Conservation (phyloP, 2,329 filamentous ascomycete genomes). For the Ophiostoma ulmi region DNA sequence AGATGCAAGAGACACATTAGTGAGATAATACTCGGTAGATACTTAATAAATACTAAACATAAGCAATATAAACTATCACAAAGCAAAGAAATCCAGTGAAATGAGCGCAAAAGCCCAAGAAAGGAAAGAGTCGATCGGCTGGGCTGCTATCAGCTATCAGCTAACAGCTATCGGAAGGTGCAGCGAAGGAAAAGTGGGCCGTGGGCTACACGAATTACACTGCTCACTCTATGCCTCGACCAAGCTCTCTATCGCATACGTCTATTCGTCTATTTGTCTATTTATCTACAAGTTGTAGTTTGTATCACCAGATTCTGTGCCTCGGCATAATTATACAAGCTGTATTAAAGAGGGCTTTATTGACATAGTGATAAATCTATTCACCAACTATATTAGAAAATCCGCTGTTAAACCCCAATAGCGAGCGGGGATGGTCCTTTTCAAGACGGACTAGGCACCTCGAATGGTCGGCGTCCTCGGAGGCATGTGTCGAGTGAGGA, state of each 20-base stretch:
- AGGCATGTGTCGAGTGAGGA: not conserved
- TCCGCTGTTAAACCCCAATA: not conserved
- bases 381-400: not conserved
- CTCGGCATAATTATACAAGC: not conserved
- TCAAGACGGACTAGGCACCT: not conserved
- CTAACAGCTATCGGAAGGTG: not conserved
- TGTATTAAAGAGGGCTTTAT: not conserved
- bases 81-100: not conserved
- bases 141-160: not conserved
- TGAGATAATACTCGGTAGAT: no score
- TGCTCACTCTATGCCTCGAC: not conserved
- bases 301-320: not conserved
- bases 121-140: not conserved
- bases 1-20: not conserved
- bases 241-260: not conserved
- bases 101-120: not conserved
- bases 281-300: not conserved
- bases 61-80: no score
- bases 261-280: not conserved
- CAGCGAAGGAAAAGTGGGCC: not conserved
- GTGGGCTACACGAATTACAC: not conserved
- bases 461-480: not conserved
- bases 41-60: not conserved
- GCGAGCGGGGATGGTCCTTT: constrained; percentile 6
- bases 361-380: not conserved